phyloP scores from a whole-genome alignment of 169 alveolate species.

The Plasmodium malariae region DNA sequence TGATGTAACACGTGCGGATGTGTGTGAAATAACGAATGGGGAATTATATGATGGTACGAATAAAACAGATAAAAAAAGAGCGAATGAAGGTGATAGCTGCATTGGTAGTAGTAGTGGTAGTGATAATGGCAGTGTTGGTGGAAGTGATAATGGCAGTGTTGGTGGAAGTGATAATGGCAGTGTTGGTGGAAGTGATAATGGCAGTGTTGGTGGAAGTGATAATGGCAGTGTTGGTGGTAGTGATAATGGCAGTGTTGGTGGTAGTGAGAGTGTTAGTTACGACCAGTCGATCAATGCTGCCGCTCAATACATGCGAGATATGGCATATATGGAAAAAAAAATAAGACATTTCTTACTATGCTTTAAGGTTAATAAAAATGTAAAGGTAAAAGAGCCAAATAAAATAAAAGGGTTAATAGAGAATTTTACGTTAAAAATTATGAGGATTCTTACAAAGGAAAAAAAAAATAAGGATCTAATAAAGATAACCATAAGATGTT shows the following conservation, averaged over 20 bases:
- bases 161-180: neutral
- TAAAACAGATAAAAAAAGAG: too few relatives aligned
- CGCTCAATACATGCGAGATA: slow-evolving; percentile 21
- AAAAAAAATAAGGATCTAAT: slow-evolving; percentile 31
- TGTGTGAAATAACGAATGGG: too few relatives aligned
- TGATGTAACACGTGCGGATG: too few relatives aligned
- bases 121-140: neutral
- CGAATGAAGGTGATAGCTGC: too few relatives aligned
- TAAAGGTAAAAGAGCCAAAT: neutral
- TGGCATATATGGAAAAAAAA: slow-evolving; percentile 6
- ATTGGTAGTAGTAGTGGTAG: too few relatives aligned
- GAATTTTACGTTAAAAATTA: slow-evolving; percentile 16
- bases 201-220: neutral
- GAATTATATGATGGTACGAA: too few relatives aligned
- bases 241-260: neutral
- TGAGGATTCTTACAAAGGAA: slow-evolving; percentile 36
- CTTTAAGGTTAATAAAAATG: slow-evolving; percentile 13
- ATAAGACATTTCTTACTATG: slow-evolving; percentile 2
- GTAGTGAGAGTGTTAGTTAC: neutral
- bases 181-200: neutral
- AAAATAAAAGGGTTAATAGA: slow-evolving; percentile 1
- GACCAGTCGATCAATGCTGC: neutral
- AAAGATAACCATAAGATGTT: slow-evolving; percentile 32
- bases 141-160: neutral
- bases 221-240: neutral